Conservation (phyloP, 2,329 filamentous ascomycete genomes). For the Cladobotryum protrusum region DNA sequence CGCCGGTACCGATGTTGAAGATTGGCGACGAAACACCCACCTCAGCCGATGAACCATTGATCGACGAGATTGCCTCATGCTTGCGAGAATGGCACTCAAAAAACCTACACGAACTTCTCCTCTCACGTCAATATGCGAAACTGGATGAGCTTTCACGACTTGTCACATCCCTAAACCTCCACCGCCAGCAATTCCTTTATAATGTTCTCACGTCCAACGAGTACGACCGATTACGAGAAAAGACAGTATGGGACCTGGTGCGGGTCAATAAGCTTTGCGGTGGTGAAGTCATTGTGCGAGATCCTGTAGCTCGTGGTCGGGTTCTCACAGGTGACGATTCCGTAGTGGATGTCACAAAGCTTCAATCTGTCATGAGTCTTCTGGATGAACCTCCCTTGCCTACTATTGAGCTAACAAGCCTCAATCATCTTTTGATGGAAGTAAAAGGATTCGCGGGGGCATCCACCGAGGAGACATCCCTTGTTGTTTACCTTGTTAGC, state of each 20-base stretch:
- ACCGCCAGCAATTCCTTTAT: conserved; percentile 84
- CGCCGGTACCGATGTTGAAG: conserved; percentile 94
- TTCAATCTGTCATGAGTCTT: conserved; percentile 95
- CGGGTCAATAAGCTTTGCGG: conserved; percentile 89
- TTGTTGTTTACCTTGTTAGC: conserved; percentile 72
- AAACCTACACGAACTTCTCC: conserved; percentile 84
- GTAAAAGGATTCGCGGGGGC: conserved; percentile 76
- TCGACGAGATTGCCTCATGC: conserved; percentile 96
- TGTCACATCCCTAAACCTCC: conserved; percentile 75
- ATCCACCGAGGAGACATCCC: conserved; percentile 65
- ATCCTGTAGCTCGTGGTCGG: conserved; percentile 74
- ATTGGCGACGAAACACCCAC: conserved; percentile 96
- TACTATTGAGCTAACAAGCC: conserved; percentile 58
- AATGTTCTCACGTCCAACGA: conserved; percentile 87
- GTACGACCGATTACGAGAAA: conserved; percentile 71
- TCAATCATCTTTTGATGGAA: conserved; percentile 79
- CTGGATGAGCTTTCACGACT: conserved; percentile 77
- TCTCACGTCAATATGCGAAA: conserved; percentile 72
- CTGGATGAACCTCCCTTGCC: conserved; percentile 73
- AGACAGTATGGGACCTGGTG: conserved; percentile 93
- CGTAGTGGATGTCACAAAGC: conserved; percentile 79
- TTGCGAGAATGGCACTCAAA: conserved; percentile 97
- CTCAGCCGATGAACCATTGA: conserved; percentile 79
- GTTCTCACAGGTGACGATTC: conserved; percentile 90
- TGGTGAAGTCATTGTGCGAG: conserved; percentile 90